phyloP scores from a whole-genome alignment of 164 flowering plant genomes.

The Chloranthus sessilifolius region DNA sequence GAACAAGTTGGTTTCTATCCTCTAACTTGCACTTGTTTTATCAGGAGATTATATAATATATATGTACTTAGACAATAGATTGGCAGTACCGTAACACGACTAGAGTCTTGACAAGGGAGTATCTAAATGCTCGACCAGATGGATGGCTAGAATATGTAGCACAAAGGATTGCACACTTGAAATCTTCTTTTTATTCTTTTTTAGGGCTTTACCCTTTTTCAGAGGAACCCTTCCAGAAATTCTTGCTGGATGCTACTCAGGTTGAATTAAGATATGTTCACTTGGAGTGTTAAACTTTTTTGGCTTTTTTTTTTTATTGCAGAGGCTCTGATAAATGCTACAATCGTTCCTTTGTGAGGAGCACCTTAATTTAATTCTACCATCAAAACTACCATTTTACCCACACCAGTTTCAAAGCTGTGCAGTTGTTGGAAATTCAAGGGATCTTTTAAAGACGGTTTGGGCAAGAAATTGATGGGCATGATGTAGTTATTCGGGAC shows the following conservation, averaged over 20 bases:
- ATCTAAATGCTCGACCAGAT: constrained; percentile 90
- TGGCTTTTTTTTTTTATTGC: constrained; percentile 11
- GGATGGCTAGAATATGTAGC: constrained; percentile 98
- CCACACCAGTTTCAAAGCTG: constrained; percentile 85
- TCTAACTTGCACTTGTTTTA: constrained; percentile 3
- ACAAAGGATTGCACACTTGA: constrained; percentile 79
- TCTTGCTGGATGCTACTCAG: not conserved
- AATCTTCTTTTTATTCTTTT: constrained; percentile 15
- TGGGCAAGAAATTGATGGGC: constrained; percentile 94
- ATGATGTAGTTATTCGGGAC: constrained; percentile 93
- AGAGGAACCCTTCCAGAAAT: too few species aligned
- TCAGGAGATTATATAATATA: constrained; percentile 4
- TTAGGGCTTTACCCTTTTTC: too few species aligned
- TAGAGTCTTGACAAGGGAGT: constrained; percentile 93
- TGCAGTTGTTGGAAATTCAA: constrained; percentile 99
- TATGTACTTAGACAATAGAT: constrained; percentile 17
- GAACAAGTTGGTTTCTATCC: constrained; percentile 62
- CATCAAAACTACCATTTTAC: constrained; percentile 89
- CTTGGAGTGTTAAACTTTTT: constrained; percentile 3
- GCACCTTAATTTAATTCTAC: constrained; percentile 76
- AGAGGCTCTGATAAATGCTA: constrained; percentile 86
- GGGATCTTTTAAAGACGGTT: constrained; percentile 90
- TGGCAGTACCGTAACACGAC: constrained; percentile 99
- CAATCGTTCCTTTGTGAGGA: constrained; percentile 93
- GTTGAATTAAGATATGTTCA: not conserved